Percentiles rank a stretch among this genome's conserved stretches.
Conservation (phyloP, 306 rosid species). For the Prosopis cineraria region DNA sequence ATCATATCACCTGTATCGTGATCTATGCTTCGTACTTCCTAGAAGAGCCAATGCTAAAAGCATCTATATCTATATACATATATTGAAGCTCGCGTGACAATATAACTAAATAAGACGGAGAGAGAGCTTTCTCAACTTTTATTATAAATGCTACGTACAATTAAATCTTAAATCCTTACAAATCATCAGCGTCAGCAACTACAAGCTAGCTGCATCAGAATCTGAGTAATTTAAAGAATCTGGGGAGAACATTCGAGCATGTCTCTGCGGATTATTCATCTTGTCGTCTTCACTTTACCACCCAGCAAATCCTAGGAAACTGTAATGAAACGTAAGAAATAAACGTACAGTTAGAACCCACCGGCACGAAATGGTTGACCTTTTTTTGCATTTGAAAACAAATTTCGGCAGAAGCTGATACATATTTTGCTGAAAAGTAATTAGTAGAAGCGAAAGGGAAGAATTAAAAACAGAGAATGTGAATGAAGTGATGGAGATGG, state of each 20-base stretch:
- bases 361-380: too few relatives aligned
- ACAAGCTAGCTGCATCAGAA: not conserved
- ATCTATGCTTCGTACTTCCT: not conserved
- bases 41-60: not conserved
- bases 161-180: not conserved
- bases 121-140: not conserved
- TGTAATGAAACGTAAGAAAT: slow-evolving; percentile 24
- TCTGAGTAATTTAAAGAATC: not conserved
- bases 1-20: not conserved
- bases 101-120: not conserved
- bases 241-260: not conserved
- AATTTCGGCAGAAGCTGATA: too few relatives aligned
- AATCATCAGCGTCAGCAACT: not conserved
- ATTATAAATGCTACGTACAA: not conserved
- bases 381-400: too few relatives aligned
- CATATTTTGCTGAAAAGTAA: not conserved
- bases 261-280: not conserved
- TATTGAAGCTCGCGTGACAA: not conserved
- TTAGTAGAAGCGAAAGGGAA: not conserved
- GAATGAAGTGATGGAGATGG: not conserved
- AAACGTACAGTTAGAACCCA: too few relatives aligned
- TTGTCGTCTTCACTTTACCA: slow-evolving; percentile 31
- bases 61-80: not conserved
- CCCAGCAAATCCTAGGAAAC: slow-evolving; percentile 60
- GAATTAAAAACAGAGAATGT: not conserved